phyloP scores from a whole-genome alignment of 2,329 filamentous ascomycete species.

The Curvularia eragrostidis region DNA sequence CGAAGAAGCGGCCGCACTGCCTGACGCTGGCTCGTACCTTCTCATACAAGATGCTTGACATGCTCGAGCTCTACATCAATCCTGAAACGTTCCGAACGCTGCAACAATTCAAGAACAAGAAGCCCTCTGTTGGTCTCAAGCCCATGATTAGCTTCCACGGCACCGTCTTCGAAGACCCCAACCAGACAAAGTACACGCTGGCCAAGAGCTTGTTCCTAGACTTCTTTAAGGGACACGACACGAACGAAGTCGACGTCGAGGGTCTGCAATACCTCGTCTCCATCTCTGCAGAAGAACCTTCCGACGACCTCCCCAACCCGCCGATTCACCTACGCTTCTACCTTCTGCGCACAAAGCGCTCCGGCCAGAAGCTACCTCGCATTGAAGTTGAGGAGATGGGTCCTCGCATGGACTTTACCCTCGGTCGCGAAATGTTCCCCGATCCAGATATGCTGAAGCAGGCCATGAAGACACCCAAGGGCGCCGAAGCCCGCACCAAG shows the following conservation, averaged over 20 bases:
- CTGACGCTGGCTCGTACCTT: constrained; percentile 85
- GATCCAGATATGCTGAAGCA: constrained; percentile 84
- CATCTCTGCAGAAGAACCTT: constrained; percentile 71
- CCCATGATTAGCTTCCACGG: constrained; percentile 93
- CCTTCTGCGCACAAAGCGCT: constrained; percentile 83
- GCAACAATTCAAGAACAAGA: constrained; percentile 72
- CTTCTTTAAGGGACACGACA: constrained; percentile 84
- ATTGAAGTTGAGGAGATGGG: constrained; percentile 97
- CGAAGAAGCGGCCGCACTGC: constrained; percentile 94
- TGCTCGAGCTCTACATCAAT: constrained; percentile 89
- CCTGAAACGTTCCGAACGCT: constrained; percentile 73
- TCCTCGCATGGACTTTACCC: constrained; percentile 87
- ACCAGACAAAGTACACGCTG: constrained; percentile 78
- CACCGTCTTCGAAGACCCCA: constrained; percentile 82
- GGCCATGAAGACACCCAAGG: constrained; percentile 85
- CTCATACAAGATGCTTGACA: constrained; percentile 86
- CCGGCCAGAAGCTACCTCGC: constrained; percentile 83
- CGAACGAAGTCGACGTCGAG: constrained; percentile 88
- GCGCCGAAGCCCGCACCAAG: constrained; percentile 77
- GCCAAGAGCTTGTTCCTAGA: constrained; percentile 88
- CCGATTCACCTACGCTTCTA: constrained; percentile 76
- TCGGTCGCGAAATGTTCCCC: constrained; percentile 80
- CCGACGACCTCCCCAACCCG: constrained; percentile 53
- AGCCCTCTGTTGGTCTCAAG: constrained; percentile 76
- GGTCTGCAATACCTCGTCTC: constrained; percentile 90